Conservation (phyloP, 768 basidiomycete species). For the Leucocoprinus birnbaumii region DNA sequence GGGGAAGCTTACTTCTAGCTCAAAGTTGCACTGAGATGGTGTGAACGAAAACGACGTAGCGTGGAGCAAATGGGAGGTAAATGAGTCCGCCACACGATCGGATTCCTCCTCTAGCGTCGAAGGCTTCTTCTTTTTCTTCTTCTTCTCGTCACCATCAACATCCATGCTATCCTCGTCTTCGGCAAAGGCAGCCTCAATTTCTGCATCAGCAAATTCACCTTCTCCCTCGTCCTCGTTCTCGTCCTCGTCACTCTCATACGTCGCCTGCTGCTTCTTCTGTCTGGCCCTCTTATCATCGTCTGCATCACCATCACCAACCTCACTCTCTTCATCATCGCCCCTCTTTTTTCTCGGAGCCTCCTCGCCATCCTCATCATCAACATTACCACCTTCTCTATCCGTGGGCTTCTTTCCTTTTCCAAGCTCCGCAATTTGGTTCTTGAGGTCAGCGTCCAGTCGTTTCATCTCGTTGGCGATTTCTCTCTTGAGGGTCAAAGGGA, state of each 20-base stretch:
- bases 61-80: conserved; percentile 56
- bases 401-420: conserved; percentile 71
- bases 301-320: conserved; percentile 80
- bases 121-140: conserved; percentile 24
- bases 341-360: conserved; percentile 28
- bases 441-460: conserved; percentile 75
- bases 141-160: conserved; percentile 13
- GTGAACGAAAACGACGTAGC: conserved; percentile 76
- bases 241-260: conserved; percentile 74
- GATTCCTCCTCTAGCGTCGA: conserved; percentile 38
- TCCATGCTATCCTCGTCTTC: conserved; percentile 43
- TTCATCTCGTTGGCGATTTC: conserved; percentile 88
- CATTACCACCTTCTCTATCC: conserved; percentile 45
- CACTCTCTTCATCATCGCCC: conserved; percentile 66
- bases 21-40: conserved; percentile 66
- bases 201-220: conserved; percentile 48
- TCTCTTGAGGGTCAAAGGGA: conserved; percentile 79
- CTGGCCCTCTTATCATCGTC: conserved; percentile 73
- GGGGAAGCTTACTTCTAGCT: conserved; percentile 66
- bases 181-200: conserved; percentile 62
- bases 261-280: conserved; percentile 69
- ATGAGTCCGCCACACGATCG: conserved; percentile 43
- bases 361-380: conserved; percentile 52
- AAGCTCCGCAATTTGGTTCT: conserved; percentile 73
- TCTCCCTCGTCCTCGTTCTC: conserved; percentile 49